Conservation (phyloP, 139 green algal species). For the Pleodorina starrii region DNA sequence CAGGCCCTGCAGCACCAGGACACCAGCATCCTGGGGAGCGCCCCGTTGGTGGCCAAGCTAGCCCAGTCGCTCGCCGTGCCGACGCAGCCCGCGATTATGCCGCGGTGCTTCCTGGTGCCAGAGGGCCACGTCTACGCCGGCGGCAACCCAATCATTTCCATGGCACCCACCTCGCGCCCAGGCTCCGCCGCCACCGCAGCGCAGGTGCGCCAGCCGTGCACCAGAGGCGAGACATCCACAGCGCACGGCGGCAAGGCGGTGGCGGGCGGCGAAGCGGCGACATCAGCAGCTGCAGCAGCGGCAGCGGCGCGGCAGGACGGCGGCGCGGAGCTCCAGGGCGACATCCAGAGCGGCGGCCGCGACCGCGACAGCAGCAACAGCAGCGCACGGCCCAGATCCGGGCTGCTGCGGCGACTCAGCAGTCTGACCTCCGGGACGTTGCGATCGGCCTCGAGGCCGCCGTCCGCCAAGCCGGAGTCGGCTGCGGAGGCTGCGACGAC, state of each 20-base stretch:
- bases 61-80: not conserved
- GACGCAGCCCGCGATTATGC: not conserved
- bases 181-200: not conserved
- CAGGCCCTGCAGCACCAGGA: too few species aligned
- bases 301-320: not conserved
- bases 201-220: not conserved
- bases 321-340: not conserved
- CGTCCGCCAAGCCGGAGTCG: not conserved
- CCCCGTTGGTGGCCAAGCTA: not conserved
- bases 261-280: too few species aligned
- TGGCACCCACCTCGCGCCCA: not conserved
- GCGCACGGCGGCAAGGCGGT: not conserved
- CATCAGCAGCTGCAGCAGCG: too few species aligned
- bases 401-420: not conserved
- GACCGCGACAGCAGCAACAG: not conserved
- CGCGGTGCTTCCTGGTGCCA: not conserved
- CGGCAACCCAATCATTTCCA: not conserved
- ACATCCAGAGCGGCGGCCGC: slow-evolving; percentile 14
- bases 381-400: not conserved
- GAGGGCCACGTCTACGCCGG: not conserved
- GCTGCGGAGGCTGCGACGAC: not conserved
- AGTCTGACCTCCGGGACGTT: not conserved
- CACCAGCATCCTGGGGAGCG: slow-evolving; percentile 14
- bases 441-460: not conserved
- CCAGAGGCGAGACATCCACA: too few species aligned